Evolutionary conservation across 2,329 filamentous ascomycete genomes (phyloP).

Genomic region (Gnomoniopsis sp.): DNA sequence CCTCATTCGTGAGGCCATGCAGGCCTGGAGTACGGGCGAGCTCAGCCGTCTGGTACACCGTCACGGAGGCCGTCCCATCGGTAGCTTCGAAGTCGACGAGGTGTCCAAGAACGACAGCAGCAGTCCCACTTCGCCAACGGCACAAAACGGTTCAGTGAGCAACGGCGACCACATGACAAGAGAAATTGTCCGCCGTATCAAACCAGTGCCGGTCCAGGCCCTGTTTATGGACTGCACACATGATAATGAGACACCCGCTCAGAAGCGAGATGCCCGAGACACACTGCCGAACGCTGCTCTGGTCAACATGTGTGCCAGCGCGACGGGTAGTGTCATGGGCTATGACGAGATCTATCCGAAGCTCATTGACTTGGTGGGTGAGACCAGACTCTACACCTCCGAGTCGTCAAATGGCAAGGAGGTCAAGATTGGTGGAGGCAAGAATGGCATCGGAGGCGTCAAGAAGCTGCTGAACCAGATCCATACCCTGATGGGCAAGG

Average conservation of each 20-base stretch:
- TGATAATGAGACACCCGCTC: constrained; percentile 93
- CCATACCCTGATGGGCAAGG: constrained; percentile 91
- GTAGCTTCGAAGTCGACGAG: constrained; percentile 94
- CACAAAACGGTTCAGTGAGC: constrained; percentile 27
- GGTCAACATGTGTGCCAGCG: constrained; percentile 93
- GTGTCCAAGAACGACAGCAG: constrained; percentile 60
- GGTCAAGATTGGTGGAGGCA: constrained; percentile 65
- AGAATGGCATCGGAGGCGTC: constrained; percentile 81
- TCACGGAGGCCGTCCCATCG: constrained; percentile 90
- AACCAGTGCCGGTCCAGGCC: constrained; percentile 84
- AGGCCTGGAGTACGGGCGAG: constrained; percentile 93
- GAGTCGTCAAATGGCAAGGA: constrained; percentile 61
- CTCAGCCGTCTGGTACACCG: constrained; percentile 89
- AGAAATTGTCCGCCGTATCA: constrained; percentile 76
- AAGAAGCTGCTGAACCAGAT: constrained; percentile 94
- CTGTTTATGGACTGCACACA: constrained; percentile 99
- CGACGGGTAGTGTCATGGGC: constrained; percentile 94
- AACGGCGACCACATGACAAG: constrained; percentile 37
- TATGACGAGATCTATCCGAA: constrained; percentile 96
- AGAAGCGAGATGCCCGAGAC: constrained; percentile 91
- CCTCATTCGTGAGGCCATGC: constrained; percentile 96
- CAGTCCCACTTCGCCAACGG: constrained; percentile 27
- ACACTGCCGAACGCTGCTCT: constrained; percentile 91
- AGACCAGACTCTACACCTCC: constrained; percentile 80
- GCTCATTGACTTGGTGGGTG: constrained; percentile 87